These are phyloP conservation scores for Apiotrichum laibachii DNA, from an alignment of 1,284 basidiomycete genomes.

Conservation along the genomic window DNA sequence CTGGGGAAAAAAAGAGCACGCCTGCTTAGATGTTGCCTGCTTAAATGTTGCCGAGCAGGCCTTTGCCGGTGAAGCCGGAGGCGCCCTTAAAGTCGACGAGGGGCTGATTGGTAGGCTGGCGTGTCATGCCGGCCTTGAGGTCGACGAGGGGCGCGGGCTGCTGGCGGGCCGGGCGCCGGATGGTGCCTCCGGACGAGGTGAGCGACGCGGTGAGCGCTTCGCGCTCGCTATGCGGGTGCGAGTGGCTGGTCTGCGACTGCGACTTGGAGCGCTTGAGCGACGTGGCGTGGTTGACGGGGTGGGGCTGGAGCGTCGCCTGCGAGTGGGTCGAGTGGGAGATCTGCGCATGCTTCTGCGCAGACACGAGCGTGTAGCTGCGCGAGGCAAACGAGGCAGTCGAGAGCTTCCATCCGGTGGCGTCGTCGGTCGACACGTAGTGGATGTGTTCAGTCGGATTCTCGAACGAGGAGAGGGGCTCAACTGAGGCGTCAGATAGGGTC, in stretches of 20 bases:
- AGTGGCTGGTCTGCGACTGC: neutral
- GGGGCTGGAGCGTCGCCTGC: neutral
- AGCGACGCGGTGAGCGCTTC: neutral
- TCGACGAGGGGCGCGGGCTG: neutral
- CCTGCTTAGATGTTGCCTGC: too few species aligned
- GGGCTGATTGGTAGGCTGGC: neutral
- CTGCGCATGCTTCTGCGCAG: slow-evolving; percentile 2
- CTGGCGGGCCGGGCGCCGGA: neutral
- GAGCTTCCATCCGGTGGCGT: slow-evolving; percentile 46
- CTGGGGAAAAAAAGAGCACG: too few species aligned
- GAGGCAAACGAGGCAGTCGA: slow-evolving; percentile 37
- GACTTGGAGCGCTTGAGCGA: slow-evolving; percentile 4
- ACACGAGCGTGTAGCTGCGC: slow-evolving; percentile 12
- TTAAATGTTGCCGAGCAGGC: slow-evolving; percentile 3
- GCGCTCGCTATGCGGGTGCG: neutral
- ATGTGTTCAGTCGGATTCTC: slow-evolving; percentile 80
- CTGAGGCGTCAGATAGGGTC: slow-evolving; percentile 49
- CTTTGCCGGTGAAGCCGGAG: slow-evolving; percentile 16
- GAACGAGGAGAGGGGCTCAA: slow-evolving; percentile 76
- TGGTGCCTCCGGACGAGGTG: neutral
- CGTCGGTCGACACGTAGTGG: slow-evolving; percentile 72
- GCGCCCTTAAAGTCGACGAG: slow-evolving; percentile 7
- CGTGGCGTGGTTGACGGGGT: neutral
- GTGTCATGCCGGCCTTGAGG: slow-evolving; percentile 1
- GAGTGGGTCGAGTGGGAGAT: neutral